Conservation (phyloP, 176 grass and related monocot genomes). For the Oryza brachyantha region DNA sequence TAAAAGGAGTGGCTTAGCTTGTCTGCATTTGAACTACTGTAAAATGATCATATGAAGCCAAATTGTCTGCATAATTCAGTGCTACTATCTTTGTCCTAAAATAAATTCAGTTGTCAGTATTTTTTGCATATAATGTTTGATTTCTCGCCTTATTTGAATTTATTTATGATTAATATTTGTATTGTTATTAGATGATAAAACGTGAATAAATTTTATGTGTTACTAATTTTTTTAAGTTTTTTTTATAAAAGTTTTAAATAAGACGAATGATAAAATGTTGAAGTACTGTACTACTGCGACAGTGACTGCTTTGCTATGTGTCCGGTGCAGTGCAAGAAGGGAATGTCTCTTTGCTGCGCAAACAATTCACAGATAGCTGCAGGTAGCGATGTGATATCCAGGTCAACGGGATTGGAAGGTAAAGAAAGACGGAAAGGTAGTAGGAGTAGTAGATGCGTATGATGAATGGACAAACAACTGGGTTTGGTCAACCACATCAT, state of each 20-base stretch:
- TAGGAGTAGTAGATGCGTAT: background rate
- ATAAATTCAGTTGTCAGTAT: too few species aligned
- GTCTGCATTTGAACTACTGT: background rate
- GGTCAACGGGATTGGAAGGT: background rate
- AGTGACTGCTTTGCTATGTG: background rate
- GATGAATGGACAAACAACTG: background rate
- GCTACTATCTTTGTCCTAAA: too few species aligned
- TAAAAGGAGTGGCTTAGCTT: background rate
- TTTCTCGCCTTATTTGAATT: too few species aligned
- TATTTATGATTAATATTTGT: too few species aligned
- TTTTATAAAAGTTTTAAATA: too few species aligned
- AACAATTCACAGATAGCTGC: background rate
- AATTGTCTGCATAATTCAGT: background rate
- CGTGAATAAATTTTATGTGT: too few species aligned
- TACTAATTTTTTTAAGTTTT: too few species aligned
- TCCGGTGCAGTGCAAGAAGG: background rate
- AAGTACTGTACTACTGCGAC: background rate
- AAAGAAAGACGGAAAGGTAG: background rate
- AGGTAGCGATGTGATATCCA: background rate
- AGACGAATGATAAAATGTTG: too few species aligned
- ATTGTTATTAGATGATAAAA: too few species aligned
- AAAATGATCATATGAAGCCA: background rate
- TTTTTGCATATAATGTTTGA: too few species aligned
- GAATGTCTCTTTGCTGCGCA: conserved; percentile 6
- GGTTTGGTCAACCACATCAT: conserved; percentile 21